Base-by-base conservation (phyloP, 768 basidiomycete species). In the Krasilnikovozyma curviuscula region DNA sequence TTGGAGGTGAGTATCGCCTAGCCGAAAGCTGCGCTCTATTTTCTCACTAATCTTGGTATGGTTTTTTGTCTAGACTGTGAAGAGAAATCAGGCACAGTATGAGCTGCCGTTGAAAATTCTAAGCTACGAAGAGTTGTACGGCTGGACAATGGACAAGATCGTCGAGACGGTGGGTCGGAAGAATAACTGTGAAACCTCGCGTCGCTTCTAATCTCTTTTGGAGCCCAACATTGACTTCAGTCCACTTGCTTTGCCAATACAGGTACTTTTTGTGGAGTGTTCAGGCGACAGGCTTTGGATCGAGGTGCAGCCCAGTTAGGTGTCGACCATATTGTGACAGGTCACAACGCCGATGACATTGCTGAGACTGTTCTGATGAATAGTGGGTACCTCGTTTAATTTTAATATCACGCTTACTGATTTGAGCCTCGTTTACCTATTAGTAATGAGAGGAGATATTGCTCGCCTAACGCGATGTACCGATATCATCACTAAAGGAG, bases 291-390 rank as follows among this genome's bases (percentile, higher is more conserved):
- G 62, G 93, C 93, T 1, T 73, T 98, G 23, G 93, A 98, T 67
- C 73, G 91, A 50, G 93, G 93, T 1, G 93, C 91, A 3, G 75
- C 81, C 3, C 74, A 78, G 62, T 68, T 98, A 28, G 71, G 76
- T 29, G 89, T 97, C 13, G 86, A 95, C 55, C 93, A 98, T 60
- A 93, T 98, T 50, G 88, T 98, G 7, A 98, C 93, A 0, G 93
- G 93, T 1, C 93, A 98, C 64, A 98, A 98, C 60, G 93, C 93
- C 37, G 93, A 98, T 61, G 93, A 98, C 64, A 91, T 97, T 32
- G 93, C 93, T 6, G 93, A 98, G 67, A 98, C 93, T 0, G 83
- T 98, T 2, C 66, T 98, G 24, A 98, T 98, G 93, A 98, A 98
- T 58, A 84, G 91, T 91, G 49, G 53, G 84, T 70, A 21, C 5